Evolutionary conservation across 2,329 filamentous ascomycete genomes (phyloP).

Genomic region (Nannizziopsis arthrosporioides): DNA sequence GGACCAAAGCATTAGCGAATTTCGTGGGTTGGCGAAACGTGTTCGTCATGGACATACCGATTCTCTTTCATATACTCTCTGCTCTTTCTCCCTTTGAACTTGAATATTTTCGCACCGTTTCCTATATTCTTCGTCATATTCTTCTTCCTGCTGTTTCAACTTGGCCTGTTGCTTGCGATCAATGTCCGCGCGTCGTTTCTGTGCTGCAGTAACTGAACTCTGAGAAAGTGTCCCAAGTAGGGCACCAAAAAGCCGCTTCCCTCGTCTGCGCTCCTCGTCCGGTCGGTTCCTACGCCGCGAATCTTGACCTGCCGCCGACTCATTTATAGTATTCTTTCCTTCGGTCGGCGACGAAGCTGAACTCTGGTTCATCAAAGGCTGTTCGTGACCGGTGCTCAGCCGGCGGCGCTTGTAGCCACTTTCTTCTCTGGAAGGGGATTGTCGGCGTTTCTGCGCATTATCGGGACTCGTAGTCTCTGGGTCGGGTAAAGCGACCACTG

Average conservation of each 20-base stretch:
- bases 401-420: conserved; percentile 44
- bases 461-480: conserved; percentile 21
- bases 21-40: not conserved
- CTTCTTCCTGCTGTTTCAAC: conserved; percentile 60
- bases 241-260: conserved; percentile 74
- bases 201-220: conserved; percentile 49
- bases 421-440: conserved; percentile 36
- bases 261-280: conserved; percentile 71
- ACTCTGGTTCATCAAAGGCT: conserved; percentile 12
- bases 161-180: conserved; percentile 68
- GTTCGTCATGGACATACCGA: conserved; percentile 46
- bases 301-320: conserved; percentile 10
- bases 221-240: conserved; percentile 68
- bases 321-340: conserved; percentile 6
- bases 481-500: conserved; percentile 45
- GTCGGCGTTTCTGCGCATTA: conserved; percentile 39
- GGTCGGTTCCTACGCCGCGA: conserved; percentile 26
- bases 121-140: conserved; percentile 56
- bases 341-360: conserved; percentile 20
- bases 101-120: conserved; percentile 54
- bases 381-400: conserved; percentile 28
- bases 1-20: conserved; percentile 19
- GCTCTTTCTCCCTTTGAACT: conserved; percentile 53
- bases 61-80: conserved; percentile 63
- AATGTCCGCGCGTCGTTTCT: conserved; percentile 64